A percentile compares a stretch with the other conserved stretches of the same genome.
phyloP scores from a whole-genome alignment of 1,139 yeast species.

The Pichia sp. region DNA sequence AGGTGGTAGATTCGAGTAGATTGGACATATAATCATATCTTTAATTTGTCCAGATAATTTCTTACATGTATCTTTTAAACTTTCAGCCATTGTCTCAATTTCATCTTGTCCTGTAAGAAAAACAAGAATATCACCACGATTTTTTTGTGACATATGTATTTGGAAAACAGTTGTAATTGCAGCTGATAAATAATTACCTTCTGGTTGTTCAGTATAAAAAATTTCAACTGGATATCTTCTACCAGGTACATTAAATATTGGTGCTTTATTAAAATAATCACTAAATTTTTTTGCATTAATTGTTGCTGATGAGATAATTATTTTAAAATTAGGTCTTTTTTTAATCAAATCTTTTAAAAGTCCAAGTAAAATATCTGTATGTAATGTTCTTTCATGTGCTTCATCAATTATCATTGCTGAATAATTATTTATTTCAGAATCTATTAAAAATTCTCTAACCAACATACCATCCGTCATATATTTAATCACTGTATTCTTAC shows the following conservation, averaged over 20 bases:
- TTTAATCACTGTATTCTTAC: slow-evolving; percentile 60
- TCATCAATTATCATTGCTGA: slow-evolving; percentile 91
- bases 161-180: slow-evolving; percentile 79
- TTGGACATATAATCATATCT: slow-evolving; percentile 71
- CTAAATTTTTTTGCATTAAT: slow-evolving; percentile 85
- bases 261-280: slow-evolving; percentile 71
- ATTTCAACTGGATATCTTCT: slow-evolving; percentile 84
- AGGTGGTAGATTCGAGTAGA: slow-evolving; percentile 87
- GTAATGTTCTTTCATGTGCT: slow-evolving; percentile 90
- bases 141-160: slow-evolving; percentile 68
- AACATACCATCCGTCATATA: slow-evolving; percentile 96
- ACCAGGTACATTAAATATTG: slow-evolving; percentile 85
- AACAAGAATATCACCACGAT: slow-evolving; percentile 72
- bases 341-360: slow-evolving; percentile 65
- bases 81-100: slow-evolving; percentile 75
- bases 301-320: slow-evolving; percentile 89
- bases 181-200: slow-evolving; percentile 83
- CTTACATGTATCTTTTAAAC: slow-evolving; percentile 54
- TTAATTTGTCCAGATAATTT: slow-evolving; percentile 55
- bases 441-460: slow-evolving; percentile 72
- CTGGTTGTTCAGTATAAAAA: slow-evolving; percentile 80
- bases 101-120: slow-evolving; percentile 94
- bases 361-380: slow-evolving; percentile 87
- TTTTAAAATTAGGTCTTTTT: slow-evolving; percentile 59
- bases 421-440: slow-evolving; percentile 61